Conservation (phyloP, 352 stramenopile genomes). For the Pythium aristosporum region DNA sequence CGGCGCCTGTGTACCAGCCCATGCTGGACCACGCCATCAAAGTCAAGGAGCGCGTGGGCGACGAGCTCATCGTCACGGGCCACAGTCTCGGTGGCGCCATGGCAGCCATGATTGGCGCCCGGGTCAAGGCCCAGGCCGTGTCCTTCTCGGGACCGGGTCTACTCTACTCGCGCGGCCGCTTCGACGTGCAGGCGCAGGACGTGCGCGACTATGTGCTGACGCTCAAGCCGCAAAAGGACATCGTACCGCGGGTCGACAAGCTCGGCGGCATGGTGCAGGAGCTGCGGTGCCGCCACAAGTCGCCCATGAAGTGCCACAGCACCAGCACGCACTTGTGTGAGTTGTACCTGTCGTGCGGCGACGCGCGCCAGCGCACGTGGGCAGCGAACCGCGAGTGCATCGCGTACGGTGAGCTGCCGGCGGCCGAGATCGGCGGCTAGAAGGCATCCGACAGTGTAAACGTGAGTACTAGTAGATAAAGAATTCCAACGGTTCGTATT, state of each 20-base stretch:
- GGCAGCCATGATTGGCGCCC: conserved; percentile 79
- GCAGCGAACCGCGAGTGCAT: conserved; percentile 64
- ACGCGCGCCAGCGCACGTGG: conserved; percentile 78
- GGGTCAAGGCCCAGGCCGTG: conserved; percentile 72
- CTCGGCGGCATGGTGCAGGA: conserved; percentile 85
- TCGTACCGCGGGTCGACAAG: conserved; percentile 81
- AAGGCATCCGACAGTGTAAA: neutral
- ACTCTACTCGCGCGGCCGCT: conserved; percentile 77
- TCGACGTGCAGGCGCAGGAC: conserved; percentile 64
- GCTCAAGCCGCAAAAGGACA: conserved; percentile 77
- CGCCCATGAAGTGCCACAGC: conserved; percentile 81
- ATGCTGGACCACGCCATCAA: conserved; percentile 60
- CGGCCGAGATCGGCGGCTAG: neutral
- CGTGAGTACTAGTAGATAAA: neutral
- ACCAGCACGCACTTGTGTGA: conserved; percentile 84
- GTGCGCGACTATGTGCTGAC: conserved; percentile 87
- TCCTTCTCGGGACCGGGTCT: conserved; percentile 83
- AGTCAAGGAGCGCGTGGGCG: conserved; percentile 63
- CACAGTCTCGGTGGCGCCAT: conserved; percentile 85
- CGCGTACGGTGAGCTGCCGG: conserved; percentile 47
- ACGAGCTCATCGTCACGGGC: conserved; percentile 77
- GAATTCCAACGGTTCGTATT: neutral
- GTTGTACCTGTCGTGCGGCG: conserved; percentile 76
- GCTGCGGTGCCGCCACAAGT: conserved; percentile 76
- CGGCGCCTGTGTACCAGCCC: conserved; percentile 72